Conservation (phyloP, 257 asterid genomes). For the Scutellaria galericulata region DNA sequence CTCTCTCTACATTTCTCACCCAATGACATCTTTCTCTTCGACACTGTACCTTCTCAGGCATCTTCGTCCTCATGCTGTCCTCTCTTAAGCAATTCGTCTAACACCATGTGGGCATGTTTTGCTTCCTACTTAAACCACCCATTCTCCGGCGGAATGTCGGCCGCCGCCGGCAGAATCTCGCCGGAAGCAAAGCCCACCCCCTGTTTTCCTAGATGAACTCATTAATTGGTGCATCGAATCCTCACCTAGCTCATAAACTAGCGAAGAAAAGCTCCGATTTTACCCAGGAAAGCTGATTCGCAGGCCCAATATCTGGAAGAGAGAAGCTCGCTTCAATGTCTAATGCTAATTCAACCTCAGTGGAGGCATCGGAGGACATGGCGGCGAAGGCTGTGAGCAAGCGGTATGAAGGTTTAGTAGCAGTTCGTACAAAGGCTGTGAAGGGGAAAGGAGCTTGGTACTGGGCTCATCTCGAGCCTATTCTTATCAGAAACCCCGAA, state of each 20-base stretch:
- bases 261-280: too few species aligned
- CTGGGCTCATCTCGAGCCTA: constrained; percentile 93
- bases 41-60: background rate
- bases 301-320: constrained; percentile 23
- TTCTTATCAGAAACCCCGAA: constrained; percentile 66
- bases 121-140: background rate
- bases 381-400: constrained; percentile 65
- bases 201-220: constrained; percentile 19
- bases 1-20: constrained; percentile 33
- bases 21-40: constrained; percentile 28
- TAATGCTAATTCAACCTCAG: constrained; percentile 42
- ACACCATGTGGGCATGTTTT: constrained; percentile 26
- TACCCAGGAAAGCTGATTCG: background rate
- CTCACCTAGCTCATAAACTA: too few species aligned
- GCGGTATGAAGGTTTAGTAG: constrained; percentile 71
- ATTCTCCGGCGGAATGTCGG: constrained; percentile 38
- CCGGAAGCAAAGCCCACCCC: constrained; percentile 33
- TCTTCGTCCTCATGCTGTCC: background rate
- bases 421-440: constrained; percentile 79
- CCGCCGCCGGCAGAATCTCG: constrained; percentile 42
- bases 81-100: constrained; percentile 40
- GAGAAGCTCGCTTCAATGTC: constrained; percentile 48
- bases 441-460: constrained; percentile 99
- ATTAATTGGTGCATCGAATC: background rate
- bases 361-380: constrained; percentile 54